Evolutionary conservation across 2,329 filamentous ascomycete genomes (phyloP).

Genomic region (Zelopaecilomyces penicillatus): DNA sequence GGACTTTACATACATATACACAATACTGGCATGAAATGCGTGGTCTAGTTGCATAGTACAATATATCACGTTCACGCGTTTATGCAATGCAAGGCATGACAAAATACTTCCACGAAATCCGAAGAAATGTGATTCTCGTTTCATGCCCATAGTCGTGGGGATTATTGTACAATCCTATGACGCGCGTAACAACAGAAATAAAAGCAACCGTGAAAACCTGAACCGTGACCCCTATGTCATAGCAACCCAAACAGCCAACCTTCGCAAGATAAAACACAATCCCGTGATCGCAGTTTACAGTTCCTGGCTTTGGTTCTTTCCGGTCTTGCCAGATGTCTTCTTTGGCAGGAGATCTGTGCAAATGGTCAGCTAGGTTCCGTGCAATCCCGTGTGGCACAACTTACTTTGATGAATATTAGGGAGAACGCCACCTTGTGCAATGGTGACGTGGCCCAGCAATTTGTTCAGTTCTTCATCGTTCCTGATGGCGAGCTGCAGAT

Average conservation of each 20-base stretch:
- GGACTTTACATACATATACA: no score
- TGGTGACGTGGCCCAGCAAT: conserved; percentile 90
- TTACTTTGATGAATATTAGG: conserved; percentile 96
- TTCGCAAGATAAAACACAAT: conserved; percentile 45
- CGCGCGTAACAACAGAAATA: conserved; percentile 30
- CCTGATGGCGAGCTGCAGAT: conserved; percentile 97
- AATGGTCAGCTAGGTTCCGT: conserved; percentile 28
- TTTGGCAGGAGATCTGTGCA: conserved; percentile 86
- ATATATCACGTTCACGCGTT: no score
- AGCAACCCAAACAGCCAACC: conserved; percentile 63
- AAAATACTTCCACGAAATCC: no score
- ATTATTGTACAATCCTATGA: conserved; percentile 65
- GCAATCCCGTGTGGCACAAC: conserved; percentile 26
- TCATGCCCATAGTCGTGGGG: conserved; percentile 59
- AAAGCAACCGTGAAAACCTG: conserved; percentile 58
- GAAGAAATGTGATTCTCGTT: conserved; percentile 20
- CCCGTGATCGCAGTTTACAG: conserved; percentile 54
- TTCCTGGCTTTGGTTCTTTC: conserved; percentile 90
- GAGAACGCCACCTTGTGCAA: conserved; percentile 92
- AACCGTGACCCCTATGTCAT: conserved; percentile 77
- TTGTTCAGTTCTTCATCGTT: conserved; percentile 99
- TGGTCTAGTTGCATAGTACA: no score
- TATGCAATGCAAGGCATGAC: no score
- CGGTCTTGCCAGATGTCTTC: conserved; percentile 89
- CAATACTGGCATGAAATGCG: no score